These are phyloP conservation scores for Evansstolkia leycettana DNA, from an alignment of 495 filamentous ascomycete genomes.

Conservation along the genomic window DNA sequence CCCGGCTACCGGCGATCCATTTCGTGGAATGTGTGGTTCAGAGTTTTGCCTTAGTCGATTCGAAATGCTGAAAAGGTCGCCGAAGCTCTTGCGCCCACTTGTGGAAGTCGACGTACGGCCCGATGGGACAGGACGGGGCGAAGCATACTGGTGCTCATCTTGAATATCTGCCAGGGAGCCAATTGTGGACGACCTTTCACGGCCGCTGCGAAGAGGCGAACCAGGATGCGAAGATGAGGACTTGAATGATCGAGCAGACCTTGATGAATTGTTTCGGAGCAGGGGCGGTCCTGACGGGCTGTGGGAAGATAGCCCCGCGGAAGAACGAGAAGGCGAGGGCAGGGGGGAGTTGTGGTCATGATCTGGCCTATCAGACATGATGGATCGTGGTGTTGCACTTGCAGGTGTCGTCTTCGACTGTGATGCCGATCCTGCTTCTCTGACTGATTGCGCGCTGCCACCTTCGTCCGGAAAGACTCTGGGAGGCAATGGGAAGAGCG, in stretches of 20 bases:
- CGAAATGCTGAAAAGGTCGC: constrained; percentile 69
- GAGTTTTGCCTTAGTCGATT: constrained; percentile 66
- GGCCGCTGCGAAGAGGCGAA: constrained; percentile 39
- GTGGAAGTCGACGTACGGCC: constrained; percentile 70
- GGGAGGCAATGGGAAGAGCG: constrained; percentile 79
- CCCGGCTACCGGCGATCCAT: constrained; percentile 39
- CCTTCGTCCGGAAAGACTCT: constrained; percentile 31
- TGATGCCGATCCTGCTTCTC: constrained; percentile 10
- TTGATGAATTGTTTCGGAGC: constrained; percentile 48
- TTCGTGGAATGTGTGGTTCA: constrained; percentile 48
- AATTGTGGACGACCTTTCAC: constrained; percentile 81
- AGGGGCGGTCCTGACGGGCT: constrained; percentile 20
- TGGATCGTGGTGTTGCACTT: constrained; percentile 13
- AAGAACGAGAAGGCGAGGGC: constrained; percentile 43
- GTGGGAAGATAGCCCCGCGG: constrained; percentile 30
- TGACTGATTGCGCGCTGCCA: constrained; percentile 7
- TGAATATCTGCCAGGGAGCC: constrained; percentile 51
- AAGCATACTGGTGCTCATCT: constrained; percentile 45
- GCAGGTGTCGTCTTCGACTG: constrained; percentile 13
- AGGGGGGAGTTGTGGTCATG: constrained; percentile 35
- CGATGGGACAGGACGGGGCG: constrained; percentile 44
- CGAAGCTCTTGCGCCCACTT: constrained; percentile 76
- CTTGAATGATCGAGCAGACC: constrained; percentile 54
- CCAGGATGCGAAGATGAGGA: constrained; percentile 54
- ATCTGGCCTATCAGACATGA: constrained; percentile 20